Evolutionary conservation across 2,329 filamentous ascomycete genomes (phyloP).

Genomic region (Colletotrichum cereale): DNA sequence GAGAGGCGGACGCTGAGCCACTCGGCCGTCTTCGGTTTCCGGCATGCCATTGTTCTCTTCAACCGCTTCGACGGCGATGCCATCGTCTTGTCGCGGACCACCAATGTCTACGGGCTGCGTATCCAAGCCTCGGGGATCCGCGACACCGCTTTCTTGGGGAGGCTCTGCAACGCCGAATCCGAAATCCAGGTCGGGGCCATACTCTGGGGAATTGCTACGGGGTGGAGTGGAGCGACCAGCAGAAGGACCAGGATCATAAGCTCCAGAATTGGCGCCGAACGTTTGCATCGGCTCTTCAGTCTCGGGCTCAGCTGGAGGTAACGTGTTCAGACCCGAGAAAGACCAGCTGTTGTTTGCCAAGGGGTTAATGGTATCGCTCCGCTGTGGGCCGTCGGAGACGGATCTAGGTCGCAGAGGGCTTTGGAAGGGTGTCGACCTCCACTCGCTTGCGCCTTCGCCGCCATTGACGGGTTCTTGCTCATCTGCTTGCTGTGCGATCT

Average conservation of each 20-base stretch:
- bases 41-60: slow-evolving; percentile 9
- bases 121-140: not conserved
- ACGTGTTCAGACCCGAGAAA: slow-evolving; percentile 58
- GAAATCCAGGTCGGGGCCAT: slow-evolving; percentile 12
- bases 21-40: slow-evolving; percentile 28
- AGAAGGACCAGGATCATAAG: not conserved
- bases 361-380: slow-evolving; percentile 59
- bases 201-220: slow-evolving; percentile 19
- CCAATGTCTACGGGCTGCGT: not conserved
- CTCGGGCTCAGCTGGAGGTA: slow-evolving; percentile 25
- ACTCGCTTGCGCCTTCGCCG: slow-evolving; percentile 21
- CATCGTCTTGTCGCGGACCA: slow-evolving; percentile 5
- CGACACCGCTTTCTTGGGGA: not conserved
- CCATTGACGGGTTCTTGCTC: slow-evolving; percentile 14
- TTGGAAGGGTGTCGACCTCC: slow-evolving; percentile 18
- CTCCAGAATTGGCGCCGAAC: not conserved
- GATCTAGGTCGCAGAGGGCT: slow-evolving; percentile 60
- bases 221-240: slow-evolving; percentile 10
- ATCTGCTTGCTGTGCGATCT: slow-evolving; percentile 23
- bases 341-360: slow-evolving; percentile 73
- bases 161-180: not conserved
- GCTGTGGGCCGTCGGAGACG: slow-evolving; percentile 67
- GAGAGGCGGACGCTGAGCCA: slow-evolving; percentile 36
- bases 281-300: slow-evolving; percentile 5
- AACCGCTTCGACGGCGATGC: not conserved